phyloP scores from a whole-genome alignment of 179 eudicot genomes.

The Beta corolliflora region DNA sequence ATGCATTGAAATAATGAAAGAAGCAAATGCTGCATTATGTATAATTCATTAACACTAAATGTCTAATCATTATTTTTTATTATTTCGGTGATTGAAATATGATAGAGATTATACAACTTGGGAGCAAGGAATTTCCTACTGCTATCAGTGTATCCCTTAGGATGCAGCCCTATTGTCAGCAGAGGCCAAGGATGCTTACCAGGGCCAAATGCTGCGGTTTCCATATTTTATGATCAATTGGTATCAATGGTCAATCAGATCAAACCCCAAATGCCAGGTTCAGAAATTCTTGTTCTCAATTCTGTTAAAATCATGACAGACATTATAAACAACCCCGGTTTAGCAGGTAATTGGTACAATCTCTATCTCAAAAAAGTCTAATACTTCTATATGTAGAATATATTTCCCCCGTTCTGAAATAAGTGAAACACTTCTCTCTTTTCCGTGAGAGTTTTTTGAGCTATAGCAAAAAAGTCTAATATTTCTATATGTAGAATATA shows the following conservation, averaged over 20 bases:
- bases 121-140: constrained; percentile 42
- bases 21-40: too few species aligned
- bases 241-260: constrained; percentile 18
- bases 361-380: neutral
- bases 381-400: too few species aligned
- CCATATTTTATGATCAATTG: constrained; percentile 28
- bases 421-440: too few species aligned
- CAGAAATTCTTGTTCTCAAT: constrained; percentile 30
- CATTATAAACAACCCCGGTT: constrained; percentile 27
- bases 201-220: constrained; percentile 14
- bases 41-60: too few species aligned
- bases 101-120: constrained; percentile 34
- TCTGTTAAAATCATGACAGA: constrained; percentile 30
- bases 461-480: neutral
- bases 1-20: too few species aligned
- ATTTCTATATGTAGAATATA: too few species aligned
- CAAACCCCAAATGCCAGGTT: constrained; percentile 25
- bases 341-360: constrained; percentile 21
- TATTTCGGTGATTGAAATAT: neutral
- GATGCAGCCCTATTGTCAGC: constrained; percentile 39
- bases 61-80: too few species aligned
- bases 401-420: too few species aligned
- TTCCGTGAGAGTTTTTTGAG: too few species aligned
- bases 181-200: constrained; percentile 24
- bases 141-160: constrained; percentile 38